Base-by-base conservation (phyloP, 2,329 filamentous ascomycete genomes). In the Neoscytalidium dimidiatum region DNA sequence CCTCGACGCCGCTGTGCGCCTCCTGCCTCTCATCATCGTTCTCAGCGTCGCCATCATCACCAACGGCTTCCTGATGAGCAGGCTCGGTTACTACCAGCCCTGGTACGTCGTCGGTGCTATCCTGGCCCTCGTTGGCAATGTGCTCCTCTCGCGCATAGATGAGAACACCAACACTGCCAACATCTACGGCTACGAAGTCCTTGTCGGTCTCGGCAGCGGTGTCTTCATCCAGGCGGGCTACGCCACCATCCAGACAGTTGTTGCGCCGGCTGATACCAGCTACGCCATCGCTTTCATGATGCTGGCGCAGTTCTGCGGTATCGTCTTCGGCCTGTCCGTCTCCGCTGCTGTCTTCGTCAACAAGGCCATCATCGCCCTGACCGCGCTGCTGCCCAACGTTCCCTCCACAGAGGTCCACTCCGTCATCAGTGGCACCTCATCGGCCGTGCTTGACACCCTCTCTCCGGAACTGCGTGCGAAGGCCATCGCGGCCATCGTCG, bases 21-120 rank as follows among this genome's bases (percentile, higher is more conserved):
- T 75, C 0, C 67, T 75, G 2, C 72, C 74, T 2, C 68, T 71
- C 44, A 67, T 76, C 57, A 29, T 68, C 35, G 23, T 73, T 14
- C 41, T 68, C 17, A 64, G 66, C 23, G 21, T 67, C 28, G 29
- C 66, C 13, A 67, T 67, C 31, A 61, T 72, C 8, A 3, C 68
- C 11, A 71, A 67, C 35, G 73, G 73, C 13, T 26, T 17, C 6
- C 35, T 72, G 3, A 67, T 74, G 65, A 31, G 61, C 7, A 68
- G 62, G 14, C 35, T 52, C 7, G 71, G 71, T 3, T 70, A 70
- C 53, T 72, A 70, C 57, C 66, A 66, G 65, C 71, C 70, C 4
- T 73, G 69, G 70, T 74, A 69, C 46, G 13, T 72, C 6, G 57
- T 48, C 7, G 65, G 65, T 2, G 62, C 66, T 2, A 13, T 67